A percentile compares a stretch with the other conserved stretches of the same genome.
Evolutionary conservation across 108 stramenopile genomes (phyloP).

Genomic region (Cylindrotheca closterium): DNA sequence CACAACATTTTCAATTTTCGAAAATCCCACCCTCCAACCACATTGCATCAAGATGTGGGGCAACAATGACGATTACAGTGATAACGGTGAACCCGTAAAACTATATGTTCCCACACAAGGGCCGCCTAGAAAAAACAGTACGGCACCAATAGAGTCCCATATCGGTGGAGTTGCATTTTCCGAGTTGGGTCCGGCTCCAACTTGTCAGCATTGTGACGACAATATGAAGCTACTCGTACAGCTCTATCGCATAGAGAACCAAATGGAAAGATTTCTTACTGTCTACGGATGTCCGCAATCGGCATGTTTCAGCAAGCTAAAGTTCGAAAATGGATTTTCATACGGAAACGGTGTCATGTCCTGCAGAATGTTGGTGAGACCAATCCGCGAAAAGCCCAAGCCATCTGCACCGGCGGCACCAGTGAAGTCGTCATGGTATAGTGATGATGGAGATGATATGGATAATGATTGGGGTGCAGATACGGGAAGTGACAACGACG

Average conservation of each 20-base stretch:
- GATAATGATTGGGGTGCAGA: slow-evolving; percentile 57
- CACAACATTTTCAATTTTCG: too few species aligned
- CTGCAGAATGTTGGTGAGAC: slow-evolving; percentile 29
- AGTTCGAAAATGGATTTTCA: slow-evolving; percentile 39
- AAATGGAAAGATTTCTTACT: slow-evolving; percentile 18
- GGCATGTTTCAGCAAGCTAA: slow-evolving; percentile 16
- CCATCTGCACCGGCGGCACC: slow-evolving; percentile 10
- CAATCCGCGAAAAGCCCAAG: not conserved
- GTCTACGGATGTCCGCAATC: slow-evolving; percentile 39
- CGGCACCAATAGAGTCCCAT: slow-evolving; percentile 40
- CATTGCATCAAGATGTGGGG: slow-evolving; percentile 72
- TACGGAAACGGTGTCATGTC: slow-evolving; percentile 46
- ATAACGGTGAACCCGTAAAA: slow-evolving; percentile 62
- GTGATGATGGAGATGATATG: slow-evolving; percentile 22
- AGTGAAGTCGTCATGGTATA: slow-evolving; percentile 26
- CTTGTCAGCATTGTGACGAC: slow-evolving; percentile 45
- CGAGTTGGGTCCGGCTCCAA: slow-evolving; percentile 14
- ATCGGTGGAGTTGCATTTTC: slow-evolving; percentile 56
- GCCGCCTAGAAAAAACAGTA: slow-evolving; percentile 19
- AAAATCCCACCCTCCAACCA: too few species aligned
- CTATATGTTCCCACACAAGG: slow-evolving; percentile 45
- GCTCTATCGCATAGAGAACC: slow-evolving; percentile 52
- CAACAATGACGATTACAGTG: slow-evolving; percentile 52
- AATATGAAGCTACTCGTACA: slow-evolving; percentile 61
- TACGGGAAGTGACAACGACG: slow-evolving; percentile 24